Conservation (phyloP, 2,329 filamentous ascomycete species). For the Cordyceps tenuipes region DNA sequence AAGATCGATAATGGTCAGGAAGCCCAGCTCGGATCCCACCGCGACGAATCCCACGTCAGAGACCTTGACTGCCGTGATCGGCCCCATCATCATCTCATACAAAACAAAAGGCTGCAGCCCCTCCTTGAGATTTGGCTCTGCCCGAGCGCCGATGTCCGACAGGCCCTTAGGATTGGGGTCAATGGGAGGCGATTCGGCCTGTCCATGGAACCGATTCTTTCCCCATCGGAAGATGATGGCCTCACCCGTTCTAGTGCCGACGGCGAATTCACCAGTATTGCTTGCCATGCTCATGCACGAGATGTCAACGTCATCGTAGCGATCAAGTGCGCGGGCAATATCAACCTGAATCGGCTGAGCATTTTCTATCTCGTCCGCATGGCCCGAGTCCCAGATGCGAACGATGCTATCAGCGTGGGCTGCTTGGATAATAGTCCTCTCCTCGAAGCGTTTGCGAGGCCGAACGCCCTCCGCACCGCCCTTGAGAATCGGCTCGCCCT, state of each 20-base stretch:
- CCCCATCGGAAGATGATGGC: conserved; percentile 82
- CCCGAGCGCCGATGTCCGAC: conserved; percentile 63
- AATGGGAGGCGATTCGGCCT: conserved; percentile 42
- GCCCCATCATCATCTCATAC: conserved; percentile 74
- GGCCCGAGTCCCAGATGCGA: conserved; percentile 87
- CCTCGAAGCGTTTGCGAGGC: conserved; percentile 68
- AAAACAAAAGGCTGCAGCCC: conserved; percentile 73
- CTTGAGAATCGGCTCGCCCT: conserved; percentile 68
- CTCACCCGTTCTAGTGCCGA: conserved; percentile 76
- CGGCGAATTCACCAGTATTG: conserved; percentile 75
- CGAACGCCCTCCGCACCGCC: conserved; percentile 69
- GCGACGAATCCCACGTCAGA: conserved; percentile 93
- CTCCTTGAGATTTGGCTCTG: conserved; percentile 66
- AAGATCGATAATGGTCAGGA: conserved; percentile 75
- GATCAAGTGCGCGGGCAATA: conserved; percentile 69
- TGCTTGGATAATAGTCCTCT: conserved; percentile 75
- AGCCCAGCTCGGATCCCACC: conserved; percentile 75
- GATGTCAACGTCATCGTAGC: conserved; percentile 69
- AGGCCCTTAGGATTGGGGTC: conserved; percentile 60
- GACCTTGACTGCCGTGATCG: conserved; percentile 69
- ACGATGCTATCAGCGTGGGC: conserved; percentile 87
- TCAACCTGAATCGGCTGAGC: conserved; percentile 74
- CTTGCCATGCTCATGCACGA: conserved; percentile 72
- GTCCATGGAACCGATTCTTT: conserved; percentile 64
- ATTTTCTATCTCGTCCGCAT: conserved; percentile 91